These are phyloP conservation scores for Myxozyma neglecta DNA, from an alignment of 805 yeast genomes.

Conservation along the genomic window DNA sequence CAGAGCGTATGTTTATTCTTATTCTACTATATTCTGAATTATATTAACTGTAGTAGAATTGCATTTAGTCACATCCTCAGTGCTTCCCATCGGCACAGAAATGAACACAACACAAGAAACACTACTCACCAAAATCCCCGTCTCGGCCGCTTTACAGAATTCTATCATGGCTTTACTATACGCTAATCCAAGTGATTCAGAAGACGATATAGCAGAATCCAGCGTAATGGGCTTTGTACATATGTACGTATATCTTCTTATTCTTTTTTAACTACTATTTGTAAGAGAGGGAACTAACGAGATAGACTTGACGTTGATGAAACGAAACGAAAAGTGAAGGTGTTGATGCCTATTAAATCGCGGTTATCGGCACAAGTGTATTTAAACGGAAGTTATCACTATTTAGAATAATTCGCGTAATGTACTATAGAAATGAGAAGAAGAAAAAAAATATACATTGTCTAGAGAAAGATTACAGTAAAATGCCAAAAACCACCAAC, in stretches of 20 bases:
- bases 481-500: neutral
- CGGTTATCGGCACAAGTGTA: slow-evolving; percentile 72
- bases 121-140: slow-evolving; percentile 41
- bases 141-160: slow-evolving; percentile 58
- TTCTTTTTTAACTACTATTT: too few species aligned
- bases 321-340: slow-evolving; percentile 60
- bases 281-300: too few species aligned
- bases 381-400: slow-evolving; percentile 75
- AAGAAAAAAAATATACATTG: neutral
- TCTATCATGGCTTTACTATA: slow-evolving; percentile 67
- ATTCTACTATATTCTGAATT: slow-evolving; percentile 11
- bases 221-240: slow-evolving; percentile 79
- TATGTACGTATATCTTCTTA: slow-evolving; percentile 41
- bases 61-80: slow-evolving; percentile 37
- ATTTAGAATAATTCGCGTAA: slow-evolving; percentile 57
- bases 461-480: neutral
- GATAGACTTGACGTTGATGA: slow-evolving; percentile 67
- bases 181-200: slow-evolving; percentile 50
- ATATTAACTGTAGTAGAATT: slow-evolving; percentile 23
- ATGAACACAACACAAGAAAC: slow-evolving; percentile 34
- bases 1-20: slow-evolving; percentile 36
- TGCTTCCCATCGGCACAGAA: slow-evolving; percentile 42
- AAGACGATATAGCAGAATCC: slow-evolving; percentile 52
- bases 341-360: slow-evolving; percentile 87
- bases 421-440: neutral